Conservation (phyloP, 2,329 filamentous ascomycete genomes). For the Reticulascus tulasneorum region DNA sequence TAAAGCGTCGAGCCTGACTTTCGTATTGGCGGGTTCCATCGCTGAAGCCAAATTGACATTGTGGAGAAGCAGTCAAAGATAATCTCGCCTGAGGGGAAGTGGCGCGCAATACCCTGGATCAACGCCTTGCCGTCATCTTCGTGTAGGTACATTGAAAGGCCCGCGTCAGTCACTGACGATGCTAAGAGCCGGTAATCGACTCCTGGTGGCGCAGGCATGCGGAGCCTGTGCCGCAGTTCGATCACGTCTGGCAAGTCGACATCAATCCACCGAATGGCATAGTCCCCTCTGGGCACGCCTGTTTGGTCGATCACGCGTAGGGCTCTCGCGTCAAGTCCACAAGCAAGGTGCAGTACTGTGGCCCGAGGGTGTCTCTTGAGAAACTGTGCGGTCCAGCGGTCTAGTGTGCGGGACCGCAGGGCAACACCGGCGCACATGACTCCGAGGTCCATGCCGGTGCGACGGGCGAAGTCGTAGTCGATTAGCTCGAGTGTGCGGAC, state of each 20-base stretch:
- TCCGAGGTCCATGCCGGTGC: too few relatives aligned
- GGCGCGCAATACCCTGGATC: slow-evolving; percentile 18
- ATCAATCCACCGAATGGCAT: too few relatives aligned
- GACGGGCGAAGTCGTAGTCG: slow-evolving; percentile 11
- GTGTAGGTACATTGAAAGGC: slow-evolving; percentile 25
- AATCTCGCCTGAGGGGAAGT: slow-evolving; percentile 21
- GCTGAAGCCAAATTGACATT: too few relatives aligned
- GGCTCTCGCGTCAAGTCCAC: slow-evolving; percentile 25
- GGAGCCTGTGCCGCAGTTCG: slow-evolving; percentile 22
- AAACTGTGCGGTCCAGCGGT: slow-evolving; percentile 21
- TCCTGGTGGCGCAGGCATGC: slow-evolving; percentile 8
- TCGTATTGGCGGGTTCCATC: too few relatives aligned
- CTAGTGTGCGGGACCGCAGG: slow-evolving; percentile 12
- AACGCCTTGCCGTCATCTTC: slow-evolving; percentile 19
- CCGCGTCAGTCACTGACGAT: slow-evolving; percentile 21
- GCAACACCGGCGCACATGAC: too few relatives aligned
- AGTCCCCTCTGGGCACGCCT: too few relatives aligned
- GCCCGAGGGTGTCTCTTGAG: slow-evolving; percentile 17
- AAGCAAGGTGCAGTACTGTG: slow-evolving; percentile 26
- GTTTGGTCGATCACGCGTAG: slow-evolving; percentile 18
- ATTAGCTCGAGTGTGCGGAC: background rate
- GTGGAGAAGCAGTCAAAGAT: too few relatives aligned
- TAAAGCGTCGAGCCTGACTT: too few relatives aligned
- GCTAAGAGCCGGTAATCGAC: slow-evolving; percentile 20
- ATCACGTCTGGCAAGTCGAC: slow-evolving; percentile 30